Conservation (phyloP, 2,329 filamentous ascomycete genomes). For the Alternaria arbusti region DNA sequence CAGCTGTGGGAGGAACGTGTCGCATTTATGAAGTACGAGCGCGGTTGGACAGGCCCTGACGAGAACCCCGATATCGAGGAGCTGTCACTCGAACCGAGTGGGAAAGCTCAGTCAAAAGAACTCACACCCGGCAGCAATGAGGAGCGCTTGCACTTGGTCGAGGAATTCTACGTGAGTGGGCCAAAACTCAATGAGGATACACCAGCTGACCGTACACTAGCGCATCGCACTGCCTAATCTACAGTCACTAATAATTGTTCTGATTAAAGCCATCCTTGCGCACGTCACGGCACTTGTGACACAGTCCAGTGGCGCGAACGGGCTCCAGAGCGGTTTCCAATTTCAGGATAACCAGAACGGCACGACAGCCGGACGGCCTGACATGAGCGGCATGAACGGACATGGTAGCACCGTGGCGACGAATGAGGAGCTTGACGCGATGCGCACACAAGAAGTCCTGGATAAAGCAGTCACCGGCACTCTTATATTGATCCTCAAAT, state of each 20-base stretch:
- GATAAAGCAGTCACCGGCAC: slow-evolving; percentile 92
- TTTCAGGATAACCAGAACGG: slow-evolving; percentile 53
- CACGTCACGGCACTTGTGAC: slow-evolving; percentile 86
- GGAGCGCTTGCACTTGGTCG: slow-evolving; percentile 73
- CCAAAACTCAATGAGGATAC: neutral
- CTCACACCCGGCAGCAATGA: slow-evolving; percentile 59
- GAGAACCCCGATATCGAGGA: slow-evolving; percentile 55
- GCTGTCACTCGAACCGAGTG: slow-evolving; percentile 45
- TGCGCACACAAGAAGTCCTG: slow-evolving; percentile 83
- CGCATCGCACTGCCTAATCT: slow-evolving; percentile 79
- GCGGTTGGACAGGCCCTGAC: slow-evolving; percentile 75
- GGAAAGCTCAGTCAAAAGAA: slow-evolving; percentile 37
- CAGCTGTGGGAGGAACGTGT: slow-evolving; percentile 96
- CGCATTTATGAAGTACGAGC: slow-evolving; percentile 86
- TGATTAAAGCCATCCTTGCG: slow-evolving; percentile 84
- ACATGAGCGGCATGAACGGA: slow-evolving; percentile 43
- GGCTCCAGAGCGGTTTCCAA: slow-evolving; percentile 56
- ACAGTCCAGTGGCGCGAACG: slow-evolving; percentile 59
- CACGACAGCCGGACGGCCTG: slow-evolving; percentile 34
- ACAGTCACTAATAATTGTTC: slow-evolving; percentile 90
- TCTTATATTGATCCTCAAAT: slow-evolving; percentile 87
- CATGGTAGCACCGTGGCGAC: slow-evolving; percentile 37
- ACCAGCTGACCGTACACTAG: slow-evolving; percentile 55
- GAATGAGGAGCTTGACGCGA: slow-evolving; percentile 78
- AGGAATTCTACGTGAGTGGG: slow-evolving; percentile 80